Conservation (phyloP, 257 asterid species). For the Henckelia pumila region DNA sequence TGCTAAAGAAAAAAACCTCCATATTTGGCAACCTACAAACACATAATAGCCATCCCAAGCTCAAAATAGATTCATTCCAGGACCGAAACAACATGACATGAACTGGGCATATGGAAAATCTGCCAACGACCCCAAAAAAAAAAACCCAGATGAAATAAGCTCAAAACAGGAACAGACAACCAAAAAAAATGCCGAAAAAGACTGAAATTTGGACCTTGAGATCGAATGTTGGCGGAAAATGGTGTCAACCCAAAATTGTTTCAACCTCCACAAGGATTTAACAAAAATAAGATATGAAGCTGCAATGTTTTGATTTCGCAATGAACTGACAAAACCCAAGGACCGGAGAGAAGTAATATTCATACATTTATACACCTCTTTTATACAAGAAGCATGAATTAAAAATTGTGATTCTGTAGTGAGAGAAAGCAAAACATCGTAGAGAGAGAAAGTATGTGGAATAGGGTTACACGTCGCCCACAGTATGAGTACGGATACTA, state of each 20-base stretch:
- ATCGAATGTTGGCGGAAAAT: constrained; percentile 31
- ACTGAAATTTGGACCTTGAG: constrained; percentile 34
- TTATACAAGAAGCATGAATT: too few relatives aligned
- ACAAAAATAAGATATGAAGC: too few relatives aligned
- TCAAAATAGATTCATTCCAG: constrained; percentile 7
- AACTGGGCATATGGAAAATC: too few relatives aligned
- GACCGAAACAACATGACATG: neutral
- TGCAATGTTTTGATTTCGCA: too few relatives aligned
- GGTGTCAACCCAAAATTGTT: constrained; percentile 55
- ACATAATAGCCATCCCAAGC: constrained; percentile 12
- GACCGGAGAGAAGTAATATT: too few relatives aligned
- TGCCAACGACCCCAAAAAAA: neutral
- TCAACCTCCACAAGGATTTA: constrained; percentile 26
- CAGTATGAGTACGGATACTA: too few relatives aligned
- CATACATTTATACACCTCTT: too few relatives aligned
- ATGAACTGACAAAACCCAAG: too few relatives aligned
- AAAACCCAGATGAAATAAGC: neutral
- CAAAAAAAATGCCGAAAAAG: constrained; percentile 13
- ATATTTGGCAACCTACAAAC: constrained; percentile 22
- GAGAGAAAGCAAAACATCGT: too few relatives aligned
- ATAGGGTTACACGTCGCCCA: too few relatives aligned
- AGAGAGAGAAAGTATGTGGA: too few relatives aligned
- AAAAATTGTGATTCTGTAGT: too few relatives aligned
- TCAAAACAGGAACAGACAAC: constrained; percentile 26
- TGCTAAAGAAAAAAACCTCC: neutral